These are phyloP conservation scores for Andrographis paniculata DNA, from an alignment of 305 asterid species.

Conservation along the genomic window DNA sequence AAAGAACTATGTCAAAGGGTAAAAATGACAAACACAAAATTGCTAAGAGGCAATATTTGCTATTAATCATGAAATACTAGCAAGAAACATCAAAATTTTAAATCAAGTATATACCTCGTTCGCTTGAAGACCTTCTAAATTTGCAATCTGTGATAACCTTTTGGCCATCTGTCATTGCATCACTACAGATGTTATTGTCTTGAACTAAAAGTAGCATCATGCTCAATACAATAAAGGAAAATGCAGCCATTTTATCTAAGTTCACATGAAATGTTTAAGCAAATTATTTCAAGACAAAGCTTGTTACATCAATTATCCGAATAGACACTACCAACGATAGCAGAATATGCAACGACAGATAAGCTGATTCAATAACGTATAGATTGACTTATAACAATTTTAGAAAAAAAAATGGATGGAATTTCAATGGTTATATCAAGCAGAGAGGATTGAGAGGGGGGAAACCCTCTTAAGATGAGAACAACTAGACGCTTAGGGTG, in stretches of 20 bases:
- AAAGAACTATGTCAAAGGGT: neutral
- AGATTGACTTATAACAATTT: no score
- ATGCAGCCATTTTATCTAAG: no score
- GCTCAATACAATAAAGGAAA: conserved; percentile 15
- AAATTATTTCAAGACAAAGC: neutral
- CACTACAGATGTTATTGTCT: conserved; percentile 16
- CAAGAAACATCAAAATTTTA: neutral
- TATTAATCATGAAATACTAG: neutral
- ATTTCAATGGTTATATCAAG: no score
- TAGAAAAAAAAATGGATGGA: no score
- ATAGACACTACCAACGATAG: neutral
- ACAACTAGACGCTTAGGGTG: no score
- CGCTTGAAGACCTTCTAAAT: conserved; percentile 76
- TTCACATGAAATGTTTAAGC: neutral
- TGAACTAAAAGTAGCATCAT: conserved; percentile 12
- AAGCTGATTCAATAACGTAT: no score
- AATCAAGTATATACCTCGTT: conserved; percentile 50
- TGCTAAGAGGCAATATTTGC: conserved; percentile 1
- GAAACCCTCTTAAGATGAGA: no score
- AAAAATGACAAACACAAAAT: neutral
- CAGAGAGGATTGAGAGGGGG: no score
- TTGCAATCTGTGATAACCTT: conserved; percentile 80
- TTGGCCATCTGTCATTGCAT: conserved; percentile 68
- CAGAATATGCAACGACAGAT: no score
- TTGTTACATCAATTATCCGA: neutral